A percentile compares a stretch with the other conserved stretches of the same genome.
Evolutionary conservation across 768 basidiomycete genomes (phyloP).

Genomic region (Suillus hirtellus): DNA sequence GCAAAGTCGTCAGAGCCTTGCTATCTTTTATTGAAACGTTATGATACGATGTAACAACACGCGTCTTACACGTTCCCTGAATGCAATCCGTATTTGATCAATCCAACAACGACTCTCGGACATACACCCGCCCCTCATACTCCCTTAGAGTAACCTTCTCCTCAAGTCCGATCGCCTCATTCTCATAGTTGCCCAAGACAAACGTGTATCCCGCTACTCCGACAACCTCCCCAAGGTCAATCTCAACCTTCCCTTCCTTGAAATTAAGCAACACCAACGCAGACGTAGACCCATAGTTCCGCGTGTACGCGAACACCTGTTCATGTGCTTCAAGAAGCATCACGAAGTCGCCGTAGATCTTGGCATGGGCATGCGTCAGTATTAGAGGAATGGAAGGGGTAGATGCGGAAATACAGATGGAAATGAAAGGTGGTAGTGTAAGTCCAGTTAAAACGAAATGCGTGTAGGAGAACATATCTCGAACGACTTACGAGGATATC

Average conservation of each 20-base stretch:
- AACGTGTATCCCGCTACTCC: conserved; percentile 15
- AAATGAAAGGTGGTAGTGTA: neutral
- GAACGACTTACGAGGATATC: neutral
- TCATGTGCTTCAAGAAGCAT: conserved; percentile 48
- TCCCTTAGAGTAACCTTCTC: conserved; percentile 21
- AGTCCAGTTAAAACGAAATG: neutral
- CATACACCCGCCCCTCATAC: conserved; percentile 33
- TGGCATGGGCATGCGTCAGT: neutral
- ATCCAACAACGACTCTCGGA: conserved; percentile 11
- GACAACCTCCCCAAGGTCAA: conserved; percentile 9
- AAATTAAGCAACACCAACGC: conserved; percentile 54
- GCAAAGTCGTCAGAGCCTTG: neutral
- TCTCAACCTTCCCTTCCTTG: conserved; percentile 25
- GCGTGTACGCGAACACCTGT: conserved; percentile 55
- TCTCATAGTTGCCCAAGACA: conserved; percentile 30
- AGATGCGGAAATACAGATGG: neutral
- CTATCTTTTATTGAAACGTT: neutral
- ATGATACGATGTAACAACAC: neutral
- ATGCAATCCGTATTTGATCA: neutral
- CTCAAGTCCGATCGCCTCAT: conserved; percentile 4
- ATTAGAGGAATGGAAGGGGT: neutral
- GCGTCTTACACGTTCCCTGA: neutral
- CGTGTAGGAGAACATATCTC: neutral
- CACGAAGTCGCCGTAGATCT: conserved; percentile 65
- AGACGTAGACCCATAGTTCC: conserved; percentile 34